Evolutionary conservation across 2,329 filamentous ascomycete genomes (phyloP), one percentile per base, ranked within the genome.

Genomic region (Zymoseptoria tritici): DNA sequence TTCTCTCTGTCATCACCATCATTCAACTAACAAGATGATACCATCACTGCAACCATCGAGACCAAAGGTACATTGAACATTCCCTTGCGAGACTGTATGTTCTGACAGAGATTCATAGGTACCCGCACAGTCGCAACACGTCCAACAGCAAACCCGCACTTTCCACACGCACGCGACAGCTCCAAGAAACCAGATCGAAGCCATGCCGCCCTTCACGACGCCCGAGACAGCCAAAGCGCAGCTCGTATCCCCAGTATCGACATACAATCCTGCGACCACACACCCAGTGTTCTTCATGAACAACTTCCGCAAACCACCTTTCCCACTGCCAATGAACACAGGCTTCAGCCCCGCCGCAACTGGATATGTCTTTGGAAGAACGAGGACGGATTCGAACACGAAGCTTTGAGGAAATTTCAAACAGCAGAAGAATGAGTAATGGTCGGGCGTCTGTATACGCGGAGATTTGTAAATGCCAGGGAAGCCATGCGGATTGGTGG

Each of bases 261-360:
- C 64, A 4, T 82, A 81, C 69, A 80, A 88, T 70, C 77, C 83
- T 9, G 83, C 88, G 1, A 79, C 78, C 49, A 77, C 83, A 24
- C 89, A 92, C 65, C 89, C 89, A 0, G 88, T 90, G 1, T 92
- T 92, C 75, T 91, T 91, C 75, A 88, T 87, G 0, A 78, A 83
- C 29, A 79, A 80, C 56, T 75, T 90, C 55, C 81, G 81, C 60
- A 83, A 80, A 66, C 79, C 81, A 2, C 81, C 84, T 4, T 76
- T 80, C 21, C 70, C 76, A 0, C 66, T 78, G 60, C 75, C 74
- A 11, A 64, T 72, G 16, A 72, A 72, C 51, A 70, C 72, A 21
- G 72, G 70, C 1, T 72, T 73, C 62, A 78, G 67, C 65, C 78
- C 78, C 4, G 77, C 76, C 2, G 77, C 78, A 9, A 75, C 72